These are phyloP conservation scores for Gossypium stocksii DNA, from an alignment of 345 rosid genomes.

Conservation along the genomic window DNA sequence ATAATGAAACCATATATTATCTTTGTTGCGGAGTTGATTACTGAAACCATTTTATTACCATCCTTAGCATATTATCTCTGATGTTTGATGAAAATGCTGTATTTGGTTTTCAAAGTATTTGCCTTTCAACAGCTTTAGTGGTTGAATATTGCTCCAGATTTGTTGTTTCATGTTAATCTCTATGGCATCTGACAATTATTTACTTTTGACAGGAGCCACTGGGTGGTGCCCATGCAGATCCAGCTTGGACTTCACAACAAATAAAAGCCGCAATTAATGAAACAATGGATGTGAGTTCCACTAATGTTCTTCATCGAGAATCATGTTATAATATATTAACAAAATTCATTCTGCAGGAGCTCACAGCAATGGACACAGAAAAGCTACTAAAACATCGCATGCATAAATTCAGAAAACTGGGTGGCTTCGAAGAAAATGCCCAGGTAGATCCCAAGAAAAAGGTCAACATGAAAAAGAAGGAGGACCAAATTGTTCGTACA, in stretches of 20 bases:
- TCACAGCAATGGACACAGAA: conserved; percentile 56
- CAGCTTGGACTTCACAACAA: conserved; percentile 82
- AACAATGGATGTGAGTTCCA: conserved; percentile 64
- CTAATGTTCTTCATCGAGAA: conserved; percentile 15
- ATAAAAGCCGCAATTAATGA: conserved; percentile 77
- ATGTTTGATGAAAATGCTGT: conserved; percentile 1
- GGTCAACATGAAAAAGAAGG: conserved; percentile 70
- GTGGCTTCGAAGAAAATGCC: conserved; percentile 62
- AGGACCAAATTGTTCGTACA: conserved; percentile 36
- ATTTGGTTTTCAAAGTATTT: conserved; percentile 1
- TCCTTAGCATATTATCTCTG: background rate
- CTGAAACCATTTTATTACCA: background rate
- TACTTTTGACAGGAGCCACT: conserved; percentile 68
- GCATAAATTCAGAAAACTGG: conserved; percentile 81
- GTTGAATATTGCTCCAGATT: conserved; percentile 12
- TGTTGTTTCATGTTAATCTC: conserved; percentile 15
- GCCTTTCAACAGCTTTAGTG: background rate
- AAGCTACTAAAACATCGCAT: conserved; percentile 63
- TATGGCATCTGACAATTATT: conserved; percentile 14
- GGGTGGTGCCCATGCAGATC: conserved; percentile 93
- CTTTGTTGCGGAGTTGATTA: background rate
- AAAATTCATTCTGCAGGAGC: conserved; percentile 49
- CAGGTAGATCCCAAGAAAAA: conserved; percentile 60
- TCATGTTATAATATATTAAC: background rate
- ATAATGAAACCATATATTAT: background rate